These are phyloP conservation scores for Picochlorum sp. DNA, from an alignment of 139 green algal species.

Conservation along the genomic window DNA sequence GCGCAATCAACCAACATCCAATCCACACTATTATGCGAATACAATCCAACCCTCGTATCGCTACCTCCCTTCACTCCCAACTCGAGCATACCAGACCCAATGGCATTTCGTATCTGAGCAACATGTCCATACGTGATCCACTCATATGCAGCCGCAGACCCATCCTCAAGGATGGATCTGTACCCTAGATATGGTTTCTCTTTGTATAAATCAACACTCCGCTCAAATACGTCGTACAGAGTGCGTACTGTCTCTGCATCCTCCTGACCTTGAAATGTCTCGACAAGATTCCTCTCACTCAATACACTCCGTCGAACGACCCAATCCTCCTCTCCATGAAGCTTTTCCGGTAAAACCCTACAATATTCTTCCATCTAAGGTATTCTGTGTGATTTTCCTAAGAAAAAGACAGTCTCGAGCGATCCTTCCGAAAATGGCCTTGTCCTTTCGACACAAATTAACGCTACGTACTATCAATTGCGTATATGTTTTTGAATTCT, in stretches of 20 bases:
- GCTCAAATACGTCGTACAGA: conserved; percentile 86
- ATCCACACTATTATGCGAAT: conserved; percentile 67
- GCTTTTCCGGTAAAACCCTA: conserved; percentile 62
- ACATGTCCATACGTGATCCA: conserved; percentile 56
- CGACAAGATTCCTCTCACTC: conserved; percentile 65
- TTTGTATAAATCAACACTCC: conserved; percentile 43
- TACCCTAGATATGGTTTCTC: conserved; percentile 51
- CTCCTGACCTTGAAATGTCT: conserved; percentile 45
- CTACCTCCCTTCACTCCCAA: conserved; percentile 60
- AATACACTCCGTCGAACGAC: conserved; percentile 55
- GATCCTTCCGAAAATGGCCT: no score
- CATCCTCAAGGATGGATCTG: conserved; percentile 14
- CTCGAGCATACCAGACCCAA: conserved; percentile 81
- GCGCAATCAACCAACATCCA: conserved; percentile 87
- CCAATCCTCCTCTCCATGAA: conserved; percentile 56
- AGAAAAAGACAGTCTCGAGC: no score
- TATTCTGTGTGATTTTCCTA: background rate
- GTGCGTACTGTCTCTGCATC: conserved; percentile 75
- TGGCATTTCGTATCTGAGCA: conserved; percentile 62
- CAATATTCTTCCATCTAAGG: conserved; percentile 15
- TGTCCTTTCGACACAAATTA: no score
- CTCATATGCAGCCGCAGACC: conserved; percentile 41
- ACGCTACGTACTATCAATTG: no score
- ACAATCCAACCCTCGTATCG: conserved; percentile 67
- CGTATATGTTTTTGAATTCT: no score